Evolutionary conservation across 768 basidiomycete genomes (phyloP), one percentile per base, ranked within the genome.

Genomic region (Mycena haematopus): DNA sequence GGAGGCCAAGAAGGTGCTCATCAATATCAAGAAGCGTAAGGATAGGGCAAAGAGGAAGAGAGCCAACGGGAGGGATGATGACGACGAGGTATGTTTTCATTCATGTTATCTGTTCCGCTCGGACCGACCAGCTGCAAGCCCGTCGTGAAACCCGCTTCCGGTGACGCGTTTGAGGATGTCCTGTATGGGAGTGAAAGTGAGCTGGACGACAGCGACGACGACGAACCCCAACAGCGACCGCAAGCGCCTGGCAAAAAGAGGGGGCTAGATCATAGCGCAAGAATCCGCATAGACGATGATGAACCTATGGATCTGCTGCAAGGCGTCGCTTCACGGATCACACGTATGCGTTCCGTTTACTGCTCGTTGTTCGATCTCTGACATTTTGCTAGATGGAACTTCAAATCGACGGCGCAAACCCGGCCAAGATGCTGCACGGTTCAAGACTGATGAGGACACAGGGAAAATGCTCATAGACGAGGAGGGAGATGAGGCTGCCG

Each of bases 131-230:
- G 15, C 65, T 86, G 11, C 54, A 49, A 62, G 52, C 78, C 78
- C 50, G 76, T 76, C 29, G 70, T 71, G 19, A 87, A 87, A 71
- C 80, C 80, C 19, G 79, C 80, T 6, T 81, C 86, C 36, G 93
- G 94, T 17, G 91, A 95, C 72, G 95, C 96, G 0, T 99, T 99
- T 66, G 96, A 99, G 73, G 96, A 99, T 71, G 93, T 98, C 0
- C 79, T 99, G 27, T 99, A 99, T 73, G 96, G 95, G 44, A 96
- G 94, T 71, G 97, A 99, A 71, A 95, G 93, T 67, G 96, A 98
- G 71, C 76, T 90, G 33, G 90, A 88, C 2, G 88, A 89, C 65
- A 86, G 84, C 64, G 89, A 90, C 44, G 85, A 86, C 46, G 87
- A 91, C 56, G 81, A 78, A 54, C 70, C 76, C 15, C 66, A 72